Percentiles rank a stretch among this genome's conserved stretches.
These are phyloP conservation scores for Candida ovalis DNA, from an alignment of 805 yeast genomes.

Conservation along the genomic window DNA sequence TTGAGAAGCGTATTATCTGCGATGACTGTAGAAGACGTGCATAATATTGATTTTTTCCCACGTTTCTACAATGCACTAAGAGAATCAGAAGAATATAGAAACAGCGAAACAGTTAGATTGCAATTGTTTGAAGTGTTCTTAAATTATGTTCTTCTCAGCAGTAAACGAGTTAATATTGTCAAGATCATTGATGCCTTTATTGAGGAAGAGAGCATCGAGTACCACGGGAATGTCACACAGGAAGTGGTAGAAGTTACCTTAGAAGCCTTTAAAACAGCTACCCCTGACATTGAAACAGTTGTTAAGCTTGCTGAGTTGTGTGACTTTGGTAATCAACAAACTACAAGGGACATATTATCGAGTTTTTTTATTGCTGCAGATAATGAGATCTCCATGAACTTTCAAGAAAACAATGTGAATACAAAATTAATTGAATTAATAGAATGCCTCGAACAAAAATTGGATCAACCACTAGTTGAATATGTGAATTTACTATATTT, in stretches of 20 bases:
- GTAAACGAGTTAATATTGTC: constrained; percentile 22
- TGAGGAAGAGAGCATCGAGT: constrained; percentile 19
- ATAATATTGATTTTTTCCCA: constrained; percentile 30
- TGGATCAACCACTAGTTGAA: constrained; percentile 18
- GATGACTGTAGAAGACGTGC: constrained; percentile 28
- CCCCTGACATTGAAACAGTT: constrained; percentile 28
- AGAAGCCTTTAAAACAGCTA: constrained; percentile 26
- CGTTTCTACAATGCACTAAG: constrained; percentile 29
- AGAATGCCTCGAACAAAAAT: constrained; percentile 16
- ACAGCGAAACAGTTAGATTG: constrained; percentile 21
- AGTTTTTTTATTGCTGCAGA: constrained; percentile 29
- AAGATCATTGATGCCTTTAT: constrained; percentile 27
- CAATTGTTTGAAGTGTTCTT: constrained; percentile 32
- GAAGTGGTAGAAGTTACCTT: constrained; percentile 27
- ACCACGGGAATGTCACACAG: constrained; percentile 13
- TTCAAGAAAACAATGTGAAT: constrained; percentile 25
- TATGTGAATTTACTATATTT: constrained; percentile 30
- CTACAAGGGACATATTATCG: constrained; percentile 13
- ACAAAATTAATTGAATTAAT: constrained; percentile 16
- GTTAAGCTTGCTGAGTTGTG: constrained; percentile 20
- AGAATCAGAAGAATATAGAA: constrained; percentile 20
- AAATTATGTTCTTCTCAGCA: constrained; percentile 29
- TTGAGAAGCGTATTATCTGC: constrained; percentile 25
- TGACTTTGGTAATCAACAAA: constrained; percentile 8
- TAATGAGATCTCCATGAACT: constrained; percentile 24